Evolutionary conservation across 2,329 filamentous ascomycete genomes (phyloP).

Genomic region (Alternaria conjuncta): DNA sequence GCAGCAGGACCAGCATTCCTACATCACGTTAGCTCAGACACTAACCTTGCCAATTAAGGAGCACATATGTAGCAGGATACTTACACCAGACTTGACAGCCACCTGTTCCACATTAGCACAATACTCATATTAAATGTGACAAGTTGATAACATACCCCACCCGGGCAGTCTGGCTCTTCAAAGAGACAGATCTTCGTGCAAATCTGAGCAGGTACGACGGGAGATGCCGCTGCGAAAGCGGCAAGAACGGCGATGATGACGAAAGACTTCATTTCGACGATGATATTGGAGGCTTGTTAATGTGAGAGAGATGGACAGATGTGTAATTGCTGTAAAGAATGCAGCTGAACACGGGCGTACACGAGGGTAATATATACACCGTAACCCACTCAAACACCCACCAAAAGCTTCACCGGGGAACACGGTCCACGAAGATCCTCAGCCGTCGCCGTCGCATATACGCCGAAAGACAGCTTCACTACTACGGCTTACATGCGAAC

Average conservation of each 20-base stretch:
- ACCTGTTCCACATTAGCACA: neutral
- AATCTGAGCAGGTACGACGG: neutral
- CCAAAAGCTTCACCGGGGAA: neutral
- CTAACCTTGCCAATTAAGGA: neutral
- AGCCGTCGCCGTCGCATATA: neutral
- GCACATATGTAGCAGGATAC: neutral
- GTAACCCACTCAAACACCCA: neutral
- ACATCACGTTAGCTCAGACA: neutral
- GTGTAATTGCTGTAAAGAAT: neutral
- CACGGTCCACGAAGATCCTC: neutral
- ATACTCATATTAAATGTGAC: neutral
- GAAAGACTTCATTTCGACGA: neutral
- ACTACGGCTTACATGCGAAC: neutral
- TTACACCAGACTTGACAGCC: neutral
- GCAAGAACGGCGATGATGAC: neutral
- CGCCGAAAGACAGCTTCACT: neutral
- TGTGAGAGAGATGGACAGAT: neutral
- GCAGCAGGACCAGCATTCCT: conserved; percentile 2
- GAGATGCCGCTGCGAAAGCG: neutral
- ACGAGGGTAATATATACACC: neutral
- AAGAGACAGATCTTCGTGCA: neutral
- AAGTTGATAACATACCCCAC: neutral
- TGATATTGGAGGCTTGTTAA: neutral
- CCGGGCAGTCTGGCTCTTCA: neutral
- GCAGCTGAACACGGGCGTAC: neutral